Conservation (phyloP, 495 filamentous ascomycete species). For the Xylaria grammica region DNA sequence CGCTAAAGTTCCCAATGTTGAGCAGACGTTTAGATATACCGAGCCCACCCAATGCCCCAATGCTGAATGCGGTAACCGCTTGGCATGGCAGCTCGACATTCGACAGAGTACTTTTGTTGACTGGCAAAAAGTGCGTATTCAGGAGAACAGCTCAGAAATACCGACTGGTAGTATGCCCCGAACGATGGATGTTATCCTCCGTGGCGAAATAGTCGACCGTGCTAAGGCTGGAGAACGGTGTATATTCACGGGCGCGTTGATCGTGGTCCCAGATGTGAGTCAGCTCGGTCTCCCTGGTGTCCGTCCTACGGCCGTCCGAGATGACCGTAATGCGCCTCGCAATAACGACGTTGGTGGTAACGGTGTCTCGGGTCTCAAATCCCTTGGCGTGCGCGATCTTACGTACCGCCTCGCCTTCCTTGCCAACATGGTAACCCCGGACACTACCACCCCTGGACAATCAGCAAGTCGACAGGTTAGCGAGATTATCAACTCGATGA, state of each 20-base stretch:
- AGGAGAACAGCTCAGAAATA: constrained; percentile 98
- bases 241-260: constrained; percentile 94
- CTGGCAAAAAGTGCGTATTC: constrained; percentile 97
- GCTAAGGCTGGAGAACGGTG: constrained; percentile 98
- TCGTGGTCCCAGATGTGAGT: constrained; percentile 96
- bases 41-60: constrained; percentile 97
- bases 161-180: constrained; percentile 98
- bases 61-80: constrained; percentile 83
- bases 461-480: constrained; percentile 47
- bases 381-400: constrained; percentile 90
- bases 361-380: constrained; percentile 87
- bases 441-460: constrained; percentile 75
- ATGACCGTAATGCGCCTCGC: constrained; percentile 73
- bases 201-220: constrained; percentile 96
- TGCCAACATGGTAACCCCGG: constrained; percentile 94
- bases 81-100: constrained; percentile 93
- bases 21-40: constrained; percentile 97
- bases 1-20: constrained; percentile 81
- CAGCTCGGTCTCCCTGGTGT: constrained; percentile 91
- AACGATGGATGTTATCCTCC: constrained; percentile 96
- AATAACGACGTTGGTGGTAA: constrained; percentile 78
- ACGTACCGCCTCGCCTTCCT: constrained; percentile 98
- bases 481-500: constrained; percentile 82
- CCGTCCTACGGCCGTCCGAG: constrained; percentile 81
- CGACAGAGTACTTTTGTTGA: constrained; percentile 97